Evolutionary conservation across 139 green algal genomes (phyloP).

Genomic region (Desmodesmus armatus): DNA sequence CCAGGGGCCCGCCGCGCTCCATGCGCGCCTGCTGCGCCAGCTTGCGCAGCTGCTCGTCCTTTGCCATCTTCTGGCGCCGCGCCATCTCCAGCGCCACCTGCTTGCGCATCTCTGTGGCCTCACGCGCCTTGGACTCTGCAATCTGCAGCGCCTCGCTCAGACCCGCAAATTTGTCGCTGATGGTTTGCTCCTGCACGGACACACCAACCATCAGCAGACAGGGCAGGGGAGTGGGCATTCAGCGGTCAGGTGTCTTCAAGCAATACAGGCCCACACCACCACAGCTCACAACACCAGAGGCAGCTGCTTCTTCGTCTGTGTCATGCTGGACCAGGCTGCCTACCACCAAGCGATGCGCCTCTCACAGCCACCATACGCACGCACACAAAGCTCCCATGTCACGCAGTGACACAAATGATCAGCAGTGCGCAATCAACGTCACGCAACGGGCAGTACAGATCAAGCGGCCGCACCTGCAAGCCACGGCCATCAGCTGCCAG

Average conservation of each 20-base stretch:
- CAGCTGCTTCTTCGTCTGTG: neutral
- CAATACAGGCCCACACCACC: no score
- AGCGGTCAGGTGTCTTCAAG: neutral
- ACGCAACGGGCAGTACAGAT: no score
- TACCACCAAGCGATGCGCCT: neutral
- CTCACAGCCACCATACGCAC: neutral
- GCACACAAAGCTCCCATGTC: neutral
- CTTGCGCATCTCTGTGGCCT: conserved; percentile 87
- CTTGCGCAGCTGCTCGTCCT: conserved; percentile 93
- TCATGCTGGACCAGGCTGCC: neutral
- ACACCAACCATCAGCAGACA: neutral
- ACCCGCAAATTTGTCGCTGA: conserved; percentile 95
- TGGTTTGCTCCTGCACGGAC: conserved; percentile 84
- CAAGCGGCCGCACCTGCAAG: conserved; percentile 69
- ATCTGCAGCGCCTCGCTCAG: conserved; percentile 92
- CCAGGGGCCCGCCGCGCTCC: conserved; percentile 75
- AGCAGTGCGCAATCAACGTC: no score
- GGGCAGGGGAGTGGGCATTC: neutral
- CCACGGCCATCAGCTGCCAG: conserved; percentile 97
- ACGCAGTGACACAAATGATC: no score
- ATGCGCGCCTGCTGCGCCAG: conserved; percentile 92
- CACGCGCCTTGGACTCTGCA: conserved; percentile 93
- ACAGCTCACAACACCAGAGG: neutral
- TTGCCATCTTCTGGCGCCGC: conserved; percentile 81
- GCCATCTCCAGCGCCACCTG: conserved; percentile 92